phyloP scores from a whole-genome alignment of 345 rosid genomes.

The Chamaenerion angustifolium region DNA sequence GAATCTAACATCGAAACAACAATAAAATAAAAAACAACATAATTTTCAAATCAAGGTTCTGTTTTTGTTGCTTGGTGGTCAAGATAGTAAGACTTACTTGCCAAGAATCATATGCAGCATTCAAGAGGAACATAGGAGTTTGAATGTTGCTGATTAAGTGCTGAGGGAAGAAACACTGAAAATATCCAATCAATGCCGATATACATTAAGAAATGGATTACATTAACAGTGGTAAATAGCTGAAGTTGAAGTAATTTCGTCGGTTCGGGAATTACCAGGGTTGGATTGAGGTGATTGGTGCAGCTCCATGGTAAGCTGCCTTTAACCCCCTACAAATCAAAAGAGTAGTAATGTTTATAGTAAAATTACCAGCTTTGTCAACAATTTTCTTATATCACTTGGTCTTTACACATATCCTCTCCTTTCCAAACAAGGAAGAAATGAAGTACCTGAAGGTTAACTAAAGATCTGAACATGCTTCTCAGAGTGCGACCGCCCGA shows the following conservation, averaged over 20 bases:
- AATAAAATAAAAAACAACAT: background rate
- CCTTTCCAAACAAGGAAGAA: background rate
- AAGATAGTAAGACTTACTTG: slow-evolving; percentile 22
- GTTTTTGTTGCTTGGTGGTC: background rate
- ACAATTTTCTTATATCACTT: background rate
- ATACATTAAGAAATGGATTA: background rate
- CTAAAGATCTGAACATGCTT: slow-evolving; percentile 26
- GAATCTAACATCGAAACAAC: slow-evolving; percentile 18
- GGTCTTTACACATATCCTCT: too few species aligned
- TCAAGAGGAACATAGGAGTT: slow-evolving; percentile 34
- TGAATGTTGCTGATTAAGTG: slow-evolving; percentile 21
- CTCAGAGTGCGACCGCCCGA: slow-evolving; percentile 34
- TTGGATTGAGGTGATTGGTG: slow-evolving; percentile 25
- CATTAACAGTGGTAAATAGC: background rate
- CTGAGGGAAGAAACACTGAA: slow-evolving; percentile 52
- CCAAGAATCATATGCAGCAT: slow-evolving; percentile 49
- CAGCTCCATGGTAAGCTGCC: slow-evolving; percentile 25
- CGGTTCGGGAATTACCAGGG: slow-evolving; percentile 17
- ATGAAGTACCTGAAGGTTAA: slow-evolving; percentile 28
- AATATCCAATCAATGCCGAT: background rate
- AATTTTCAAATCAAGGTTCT: background rate
- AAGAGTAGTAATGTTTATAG: too few species aligned
- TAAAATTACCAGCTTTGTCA: background rate
- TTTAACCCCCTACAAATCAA: slow-evolving; percentile 17
- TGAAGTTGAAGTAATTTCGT: background rate